phyloP scores from a whole-genome alignment of 768 basidiomycete species.

The Amanita pseudoporphyria region DNA sequence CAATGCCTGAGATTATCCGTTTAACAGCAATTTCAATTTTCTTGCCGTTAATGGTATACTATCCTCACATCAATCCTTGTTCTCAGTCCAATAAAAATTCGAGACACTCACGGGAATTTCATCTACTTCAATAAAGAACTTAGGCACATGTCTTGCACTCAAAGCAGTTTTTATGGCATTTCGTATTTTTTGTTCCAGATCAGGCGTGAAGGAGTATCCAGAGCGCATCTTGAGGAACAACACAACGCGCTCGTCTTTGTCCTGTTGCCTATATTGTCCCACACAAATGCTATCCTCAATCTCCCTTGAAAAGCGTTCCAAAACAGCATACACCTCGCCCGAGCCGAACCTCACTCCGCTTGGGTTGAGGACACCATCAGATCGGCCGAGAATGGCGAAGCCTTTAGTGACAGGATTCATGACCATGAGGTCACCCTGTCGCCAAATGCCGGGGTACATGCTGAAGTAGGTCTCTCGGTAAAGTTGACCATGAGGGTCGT shows the following conservation, averaged over 20 bases:
- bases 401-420: slow-evolving; percentile 55
- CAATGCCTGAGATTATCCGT: slow-evolving; percentile 4
- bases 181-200: slow-evolving; percentile 41
- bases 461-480: slow-evolving; percentile 57
- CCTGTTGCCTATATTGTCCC: slow-evolving; percentile 53
- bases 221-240: slow-evolving; percentile 60
- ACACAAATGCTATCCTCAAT: slow-evolving; percentile 69
- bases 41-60: slow-evolving; percentile 75
- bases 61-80: slow-evolving; percentile 18
- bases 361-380: slow-evolving; percentile 71
- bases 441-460: slow-evolving; percentile 60
- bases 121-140: slow-evolving; percentile 49
- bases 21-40: slow-evolving; percentile 61
- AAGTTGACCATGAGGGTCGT: slow-evolving; percentile 48
- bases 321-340: slow-evolving; percentile 68
- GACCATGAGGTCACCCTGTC: slow-evolving; percentile 62
- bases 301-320: slow-evolving; percentile 41
- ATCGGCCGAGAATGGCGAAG: slow-evolving; percentile 53
- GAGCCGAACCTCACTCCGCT: slow-evolving; percentile 80
- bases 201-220: slow-evolving; percentile 33
- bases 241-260: slow-evolving; percentile 66
- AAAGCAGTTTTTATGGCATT: slow-evolving; percentile 45
- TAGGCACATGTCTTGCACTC: slow-evolving; percentile 70
- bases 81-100: slow-evolving; percentile 26
- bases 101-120: slow-evolving; percentile 55